Evolutionary conservation across 1,284 basidiomycete species (phyloP).

Genomic region (Cronartium quercuum): DNA sequence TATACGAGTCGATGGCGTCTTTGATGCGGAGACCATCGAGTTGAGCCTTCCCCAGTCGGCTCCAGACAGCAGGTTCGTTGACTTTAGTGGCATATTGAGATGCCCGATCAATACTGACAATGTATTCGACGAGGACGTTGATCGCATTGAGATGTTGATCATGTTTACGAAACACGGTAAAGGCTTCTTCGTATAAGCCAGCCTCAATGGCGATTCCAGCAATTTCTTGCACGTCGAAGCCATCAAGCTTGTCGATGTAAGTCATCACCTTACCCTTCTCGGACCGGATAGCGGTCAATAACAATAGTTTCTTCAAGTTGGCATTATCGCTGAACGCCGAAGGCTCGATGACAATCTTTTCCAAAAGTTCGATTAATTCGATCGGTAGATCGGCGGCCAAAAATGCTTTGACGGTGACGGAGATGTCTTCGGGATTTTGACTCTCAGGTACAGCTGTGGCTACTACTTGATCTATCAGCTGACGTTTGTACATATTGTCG

Average conservation of each 20-base stretch:
- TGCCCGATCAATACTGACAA: slow-evolving; percentile 95
- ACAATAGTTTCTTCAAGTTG: slow-evolving; percentile 86
- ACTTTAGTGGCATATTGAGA: slow-evolving; percentile 94
- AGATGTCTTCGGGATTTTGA: slow-evolving; percentile 97
- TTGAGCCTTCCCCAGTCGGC: slow-evolving; percentile 95
- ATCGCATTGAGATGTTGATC: slow-evolving; percentile 89
- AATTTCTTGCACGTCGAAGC: slow-evolving; percentile 91
- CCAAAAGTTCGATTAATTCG: slow-evolving; percentile 92
- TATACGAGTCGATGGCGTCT: slow-evolving; percentile 97
- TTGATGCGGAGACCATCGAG: slow-evolving; percentile 97
- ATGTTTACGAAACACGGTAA: slow-evolving; percentile 94
- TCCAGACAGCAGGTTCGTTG: slow-evolving; percentile 95
- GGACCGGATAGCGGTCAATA: slow-evolving; percentile 92
- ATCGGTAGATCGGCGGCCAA: slow-evolving; percentile 93
- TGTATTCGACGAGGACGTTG: slow-evolving; percentile 95
- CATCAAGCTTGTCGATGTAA: slow-evolving; percentile 95
- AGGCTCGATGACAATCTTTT: slow-evolving; percentile 97
- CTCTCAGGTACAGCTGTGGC: slow-evolving; percentile 93
- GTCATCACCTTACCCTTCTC: slow-evolving; percentile 98
- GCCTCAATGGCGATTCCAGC: slow-evolving; percentile 96
- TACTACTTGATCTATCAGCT: slow-evolving; percentile 91
- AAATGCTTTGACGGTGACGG: slow-evolving; percentile 97
- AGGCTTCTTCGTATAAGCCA: slow-evolving; percentile 90
- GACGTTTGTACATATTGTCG: slow-evolving; percentile 86
- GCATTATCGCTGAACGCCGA: slow-evolving; percentile 97